phyloP scores from a whole-genome alignment of 2,329 filamentous ascomycete genomes.

The Penicillium sclerotiorum region DNA sequence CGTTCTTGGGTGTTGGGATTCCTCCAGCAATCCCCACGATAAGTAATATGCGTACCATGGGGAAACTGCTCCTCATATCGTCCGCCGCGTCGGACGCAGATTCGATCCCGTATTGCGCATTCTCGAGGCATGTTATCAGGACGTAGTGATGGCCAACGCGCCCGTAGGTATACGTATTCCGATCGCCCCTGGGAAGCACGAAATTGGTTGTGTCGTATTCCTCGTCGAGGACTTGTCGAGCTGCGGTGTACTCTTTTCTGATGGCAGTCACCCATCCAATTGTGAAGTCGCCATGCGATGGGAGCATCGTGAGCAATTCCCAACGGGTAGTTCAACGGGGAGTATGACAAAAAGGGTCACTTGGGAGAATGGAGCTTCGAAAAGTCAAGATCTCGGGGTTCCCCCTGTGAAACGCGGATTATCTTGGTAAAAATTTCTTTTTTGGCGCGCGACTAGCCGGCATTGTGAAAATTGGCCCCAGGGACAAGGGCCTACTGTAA shows the following conservation, averaged over 20 bases:
- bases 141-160: neutral
- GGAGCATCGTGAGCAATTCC: neutral
- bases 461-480: neutral
- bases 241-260: conserved; percentile 3
- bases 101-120: neutral
- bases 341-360: too few relatives aligned
- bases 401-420: neutral
- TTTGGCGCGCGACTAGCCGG: neutral
- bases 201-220: neutral
- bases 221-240: conserved; percentile 1
- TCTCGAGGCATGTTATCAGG: neutral
- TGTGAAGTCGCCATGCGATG: conserved; percentile 3
- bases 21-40: neutral
- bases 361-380: too few relatives aligned
- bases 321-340: too few relatives aligned
- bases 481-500: neutral
- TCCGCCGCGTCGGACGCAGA: conserved; percentile 1
- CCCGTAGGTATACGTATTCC: conserved; percentile 1
- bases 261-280: conserved; percentile 1
- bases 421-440: neutral
- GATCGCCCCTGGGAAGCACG: neutral
- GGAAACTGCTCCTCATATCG: conserved; percentile 4
- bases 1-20: neutral
- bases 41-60: neutral
- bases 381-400: neutral